These are phyloP conservation scores for Aureobasidium sp. DNA, from an alignment of 2,329 filamentous ascomycete genomes.

Conservation along the genomic window DNA sequence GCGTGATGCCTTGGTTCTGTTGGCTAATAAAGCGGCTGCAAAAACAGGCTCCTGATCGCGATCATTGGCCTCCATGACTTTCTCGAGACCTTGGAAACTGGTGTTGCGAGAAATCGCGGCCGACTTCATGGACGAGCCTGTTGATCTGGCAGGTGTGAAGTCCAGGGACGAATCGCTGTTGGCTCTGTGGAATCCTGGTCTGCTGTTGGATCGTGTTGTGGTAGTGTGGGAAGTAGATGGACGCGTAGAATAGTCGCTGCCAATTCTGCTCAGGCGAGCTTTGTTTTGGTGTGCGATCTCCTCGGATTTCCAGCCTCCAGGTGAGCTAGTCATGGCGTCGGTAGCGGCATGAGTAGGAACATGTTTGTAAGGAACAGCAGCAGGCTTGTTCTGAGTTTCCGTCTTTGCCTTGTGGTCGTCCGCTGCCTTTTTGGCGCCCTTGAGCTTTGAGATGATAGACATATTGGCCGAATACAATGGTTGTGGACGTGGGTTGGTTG, in stretches of 20 bases:
- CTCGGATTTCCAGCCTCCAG: constrained; percentile 7
- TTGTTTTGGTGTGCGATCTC: constrained; percentile 10
- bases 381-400: neutral
- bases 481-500: too few species aligned
- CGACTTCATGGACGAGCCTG: constrained; percentile 2
- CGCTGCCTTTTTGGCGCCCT: constrained; percentile 24
- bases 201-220: neutral
- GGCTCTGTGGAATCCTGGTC: constrained; percentile 1
- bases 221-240: constrained; percentile 6
- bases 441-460: constrained; percentile 27
- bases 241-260: constrained; percentile 9
- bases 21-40: constrained; percentile 17
- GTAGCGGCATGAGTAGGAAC: constrained; percentile 23
- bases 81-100: constrained; percentile 5
- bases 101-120: neutral
- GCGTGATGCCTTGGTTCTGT: constrained; percentile 2
- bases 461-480: constrained; percentile 17
- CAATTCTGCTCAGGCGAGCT: constrained; percentile 9
- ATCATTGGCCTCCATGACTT: constrained; percentile 9
- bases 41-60: constrained; percentile 12
- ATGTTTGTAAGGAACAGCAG: constrained; percentile 19
- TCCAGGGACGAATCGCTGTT: constrained; percentile 10
- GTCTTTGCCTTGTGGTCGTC: constrained; percentile 21
- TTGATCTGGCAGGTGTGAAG: constrained; percentile 2
- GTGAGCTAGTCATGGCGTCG: constrained; percentile 18